These are phyloP conservation scores for Tylopilus felleus DNA, from an alignment of 768 basidiomycete species.

Conservation along the genomic window DNA sequence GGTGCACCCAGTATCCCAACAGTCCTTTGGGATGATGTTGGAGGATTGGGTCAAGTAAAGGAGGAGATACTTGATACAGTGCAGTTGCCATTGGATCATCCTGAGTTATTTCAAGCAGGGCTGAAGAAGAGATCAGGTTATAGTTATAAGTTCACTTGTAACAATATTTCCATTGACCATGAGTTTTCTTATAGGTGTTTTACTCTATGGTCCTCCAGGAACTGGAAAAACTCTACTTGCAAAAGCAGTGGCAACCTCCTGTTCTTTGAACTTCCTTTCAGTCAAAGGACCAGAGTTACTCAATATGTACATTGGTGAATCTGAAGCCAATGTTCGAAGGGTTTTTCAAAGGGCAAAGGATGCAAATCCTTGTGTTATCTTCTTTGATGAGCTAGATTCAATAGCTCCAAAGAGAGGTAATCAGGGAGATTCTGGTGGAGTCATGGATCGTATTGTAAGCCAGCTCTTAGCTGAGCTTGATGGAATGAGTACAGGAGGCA, in stretches of 20 bases:
- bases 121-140: conserved; percentile 93
- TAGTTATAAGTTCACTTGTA: background rate
- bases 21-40: conserved; percentile 97
- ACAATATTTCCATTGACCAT: conserved; percentile 1
- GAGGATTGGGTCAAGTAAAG: conserved; percentile 85
- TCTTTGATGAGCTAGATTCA: conserved; percentile 95
- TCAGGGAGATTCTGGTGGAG: conserved; percentile 94
- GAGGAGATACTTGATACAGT: conserved; percentile 94
- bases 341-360: conserved; percentile 90
- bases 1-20: conserved; percentile 97
- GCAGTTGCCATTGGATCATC: conserved; percentile 85
- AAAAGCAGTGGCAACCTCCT: conserved; percentile 95
- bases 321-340: conserved; percentile 93
- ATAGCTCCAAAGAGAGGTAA: conserved; percentile 93
- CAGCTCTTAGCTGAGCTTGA: conserved; percentile 93
- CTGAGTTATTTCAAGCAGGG: conserved; percentile 85
- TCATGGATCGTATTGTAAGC: conserved; percentile 97
- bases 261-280: conserved; percentile 94
- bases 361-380: conserved; percentile 92
- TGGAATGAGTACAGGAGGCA: conserved; percentile 70
- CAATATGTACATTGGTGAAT: conserved; percentile 99
- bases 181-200: conserved; percentile 53
- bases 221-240: conserved; percentile 95
- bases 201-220: conserved; percentile 93
- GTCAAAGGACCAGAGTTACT: conserved; percentile 94